phyloP scores from a whole-genome alignment of 176 grass and related monocot genomes.

The Carex pumila region DNA sequence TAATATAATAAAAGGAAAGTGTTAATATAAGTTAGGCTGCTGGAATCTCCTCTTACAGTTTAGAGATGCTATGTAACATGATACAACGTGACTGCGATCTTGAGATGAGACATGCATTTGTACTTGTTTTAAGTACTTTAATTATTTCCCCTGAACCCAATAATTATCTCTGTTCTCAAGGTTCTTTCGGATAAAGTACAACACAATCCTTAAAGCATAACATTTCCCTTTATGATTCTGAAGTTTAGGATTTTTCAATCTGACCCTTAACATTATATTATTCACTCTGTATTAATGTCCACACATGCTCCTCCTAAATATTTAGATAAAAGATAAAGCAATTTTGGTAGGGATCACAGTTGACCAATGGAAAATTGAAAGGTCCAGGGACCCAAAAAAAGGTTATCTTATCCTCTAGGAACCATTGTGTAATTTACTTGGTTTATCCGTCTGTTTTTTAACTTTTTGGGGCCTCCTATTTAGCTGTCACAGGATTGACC shows the following conservation, averaged over 20 bases:
- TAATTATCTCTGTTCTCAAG: neutral
- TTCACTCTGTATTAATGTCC: neutral
- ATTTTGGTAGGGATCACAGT: neutral
- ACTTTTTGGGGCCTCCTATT: neutral
- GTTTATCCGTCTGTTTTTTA: neutral
- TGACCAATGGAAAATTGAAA: neutral
- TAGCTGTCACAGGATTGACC: neutral
- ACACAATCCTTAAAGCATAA: neutral
- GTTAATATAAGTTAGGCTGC: neutral
- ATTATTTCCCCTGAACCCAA: neutral
- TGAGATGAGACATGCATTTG: slow-evolving; percentile 13
- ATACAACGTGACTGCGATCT: slow-evolving; percentile 12
- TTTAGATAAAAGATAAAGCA: neutral
- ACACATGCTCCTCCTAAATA: neutral
- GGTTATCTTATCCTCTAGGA: neutral
- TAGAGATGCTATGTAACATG: slow-evolving; percentile 18
- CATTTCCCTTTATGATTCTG: neutral
- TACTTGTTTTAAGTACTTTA: slow-evolving; percentile 10
- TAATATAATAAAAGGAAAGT: neutral
- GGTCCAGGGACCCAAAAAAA: neutral
- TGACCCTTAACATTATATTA: neutral
- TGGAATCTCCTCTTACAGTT: slow-evolving; percentile 21
- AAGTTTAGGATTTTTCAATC: neutral
- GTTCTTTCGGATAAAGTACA: neutral
- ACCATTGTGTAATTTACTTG: neutral